phyloP scores from a whole-genome alignment of 768 basidiomycete species.

The Boletus huronensis region DNA sequence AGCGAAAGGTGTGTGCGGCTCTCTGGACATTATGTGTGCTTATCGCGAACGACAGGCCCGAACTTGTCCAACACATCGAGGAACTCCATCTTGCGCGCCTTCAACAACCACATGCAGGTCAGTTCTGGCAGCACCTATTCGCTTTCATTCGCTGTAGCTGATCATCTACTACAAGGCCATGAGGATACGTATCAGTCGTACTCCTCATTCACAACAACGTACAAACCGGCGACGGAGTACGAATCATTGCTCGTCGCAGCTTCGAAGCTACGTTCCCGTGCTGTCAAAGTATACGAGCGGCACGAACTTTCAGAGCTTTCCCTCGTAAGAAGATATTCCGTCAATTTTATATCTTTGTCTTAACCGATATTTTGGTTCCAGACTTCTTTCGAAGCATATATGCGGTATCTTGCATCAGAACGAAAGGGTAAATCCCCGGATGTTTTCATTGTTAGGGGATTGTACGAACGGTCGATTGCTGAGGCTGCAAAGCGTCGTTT shows the following conservation, averaged over 20 bases:
- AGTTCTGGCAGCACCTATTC: conserved; percentile 4
- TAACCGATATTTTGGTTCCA: conserved; percentile 10
- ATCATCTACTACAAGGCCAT: conserved; percentile 47
- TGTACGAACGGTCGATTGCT: conserved; percentile 74
- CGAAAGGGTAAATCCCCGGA: conserved; percentile 59
- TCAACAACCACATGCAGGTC: conserved; percentile 73
- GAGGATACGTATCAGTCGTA: conserved; percentile 83
- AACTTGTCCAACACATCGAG: conserved; percentile 51
- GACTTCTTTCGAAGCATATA: conserved; percentile 56
- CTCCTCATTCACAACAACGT: conserved; percentile 82
- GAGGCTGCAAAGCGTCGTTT: conserved; percentile 64
- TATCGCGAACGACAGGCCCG: conserved; percentile 31
- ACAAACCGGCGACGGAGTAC: conserved; percentile 72
- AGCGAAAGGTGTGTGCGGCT: conserved; percentile 42
- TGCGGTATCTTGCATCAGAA: conserved; percentile 61
- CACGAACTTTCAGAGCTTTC: conserved; percentile 60
- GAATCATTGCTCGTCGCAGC: conserved; percentile 73
- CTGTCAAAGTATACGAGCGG: conserved; percentile 57
- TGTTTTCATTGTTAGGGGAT: conserved; percentile 47
- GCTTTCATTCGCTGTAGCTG: not conserved
- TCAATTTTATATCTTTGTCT: conserved; percentile 2
- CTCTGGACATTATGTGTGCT: not conserved
- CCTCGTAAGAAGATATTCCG: conserved; percentile 44
- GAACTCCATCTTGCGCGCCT: conserved; percentile 62
- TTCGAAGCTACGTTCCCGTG: conserved; percentile 63